phyloP scores from a whole-genome alignment of 2,329 filamentous ascomycete genomes.

The Fusarium sp. region DNA sequence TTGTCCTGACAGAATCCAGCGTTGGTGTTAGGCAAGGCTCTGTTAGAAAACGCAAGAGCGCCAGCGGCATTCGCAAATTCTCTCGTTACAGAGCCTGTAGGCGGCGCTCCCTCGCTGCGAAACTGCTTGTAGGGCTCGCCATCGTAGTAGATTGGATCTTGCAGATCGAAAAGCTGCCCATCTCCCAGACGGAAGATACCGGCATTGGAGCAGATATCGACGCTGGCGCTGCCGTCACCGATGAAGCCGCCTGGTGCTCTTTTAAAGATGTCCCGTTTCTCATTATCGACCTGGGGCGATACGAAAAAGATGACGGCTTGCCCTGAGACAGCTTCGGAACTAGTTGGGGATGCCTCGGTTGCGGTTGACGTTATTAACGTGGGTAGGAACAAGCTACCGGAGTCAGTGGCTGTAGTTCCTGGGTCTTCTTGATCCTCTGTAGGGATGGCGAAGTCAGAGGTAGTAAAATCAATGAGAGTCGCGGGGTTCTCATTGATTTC shows the following conservation, averaged over 20 bases:
- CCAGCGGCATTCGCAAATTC: neutral
- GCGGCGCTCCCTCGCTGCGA: neutral
- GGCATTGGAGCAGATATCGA: neutral
- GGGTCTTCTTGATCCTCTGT: rapidly evolving
- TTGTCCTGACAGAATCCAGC: neutral
- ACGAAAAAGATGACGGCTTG: neutral
- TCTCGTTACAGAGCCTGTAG: neutral
- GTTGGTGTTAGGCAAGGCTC: neutral
- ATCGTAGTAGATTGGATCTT: neutral
- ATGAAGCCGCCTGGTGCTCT: neutral
- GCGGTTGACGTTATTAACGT: neutral
- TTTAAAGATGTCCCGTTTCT: neutral
- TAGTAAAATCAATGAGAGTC: neutral
- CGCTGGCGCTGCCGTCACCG: neutral
- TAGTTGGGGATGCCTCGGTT: neutral
- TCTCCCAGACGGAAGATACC: neutral
- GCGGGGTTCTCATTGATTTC: neutral
- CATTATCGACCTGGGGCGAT: neutral
- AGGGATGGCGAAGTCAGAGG: neutral
- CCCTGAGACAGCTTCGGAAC: no score
- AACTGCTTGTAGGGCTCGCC: neutral
- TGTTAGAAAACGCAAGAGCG: neutral
- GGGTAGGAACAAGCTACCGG: rapidly evolving
- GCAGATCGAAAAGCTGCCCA: neutral
- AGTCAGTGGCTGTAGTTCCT: rapidly evolving